Evolutionary conservation across 2,329 filamentous ascomycete species (phyloP).

Genomic region (Tolypocladium album): DNA sequence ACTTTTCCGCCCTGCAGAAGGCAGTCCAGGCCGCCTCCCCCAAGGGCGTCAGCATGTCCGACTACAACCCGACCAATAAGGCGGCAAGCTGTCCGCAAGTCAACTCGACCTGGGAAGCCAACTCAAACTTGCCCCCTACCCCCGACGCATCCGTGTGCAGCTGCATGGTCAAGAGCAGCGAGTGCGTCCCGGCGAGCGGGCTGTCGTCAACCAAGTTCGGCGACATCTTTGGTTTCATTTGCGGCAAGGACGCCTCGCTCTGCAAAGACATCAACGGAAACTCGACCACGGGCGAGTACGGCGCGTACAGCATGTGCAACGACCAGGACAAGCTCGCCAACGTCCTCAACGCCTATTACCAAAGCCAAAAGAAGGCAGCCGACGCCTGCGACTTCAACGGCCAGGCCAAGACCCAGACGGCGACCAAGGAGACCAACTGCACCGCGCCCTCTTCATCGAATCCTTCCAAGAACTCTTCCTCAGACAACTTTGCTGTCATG

Average conservation of each 20-base stretch:
- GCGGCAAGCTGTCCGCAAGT: slow-evolving; percentile 63
- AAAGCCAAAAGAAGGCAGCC: slow-evolving; percentile 34
- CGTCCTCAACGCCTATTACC: slow-evolving; percentile 65
- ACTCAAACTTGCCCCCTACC: slow-evolving; percentile 63
- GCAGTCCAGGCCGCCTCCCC: slow-evolving; percentile 60
- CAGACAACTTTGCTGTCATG: background rate
- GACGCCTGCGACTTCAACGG: slow-evolving; percentile 62
- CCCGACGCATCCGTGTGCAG: slow-evolving; percentile 71
- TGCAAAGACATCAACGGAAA: slow-evolving; percentile 54
- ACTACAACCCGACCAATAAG: slow-evolving; percentile 68
- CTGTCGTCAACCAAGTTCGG: slow-evolving; percentile 50
- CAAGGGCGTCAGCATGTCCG: slow-evolving; percentile 50
- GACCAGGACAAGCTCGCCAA: slow-evolving; percentile 60
- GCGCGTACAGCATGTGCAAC: slow-evolving; percentile 69
- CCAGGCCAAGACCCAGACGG: slow-evolving; percentile 45
- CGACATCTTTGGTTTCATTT: slow-evolving; percentile 67
- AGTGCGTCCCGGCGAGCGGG: slow-evolving; percentile 54
- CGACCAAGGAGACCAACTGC: slow-evolving; percentile 9
- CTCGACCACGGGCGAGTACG: slow-evolving; percentile 44
- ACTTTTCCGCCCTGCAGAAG: slow-evolving; percentile 63
- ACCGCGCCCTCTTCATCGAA: background rate
- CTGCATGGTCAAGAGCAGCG: slow-evolving; percentile 73
- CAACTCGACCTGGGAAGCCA: slow-evolving; percentile 51
- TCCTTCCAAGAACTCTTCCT: background rate
- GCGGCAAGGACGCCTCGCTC: slow-evolving; percentile 42